These are phyloP conservation scores for Eurotiales sp. DNA, from an alignment of 2,329 filamentous ascomycete species.

Conservation along the genomic window DNA sequence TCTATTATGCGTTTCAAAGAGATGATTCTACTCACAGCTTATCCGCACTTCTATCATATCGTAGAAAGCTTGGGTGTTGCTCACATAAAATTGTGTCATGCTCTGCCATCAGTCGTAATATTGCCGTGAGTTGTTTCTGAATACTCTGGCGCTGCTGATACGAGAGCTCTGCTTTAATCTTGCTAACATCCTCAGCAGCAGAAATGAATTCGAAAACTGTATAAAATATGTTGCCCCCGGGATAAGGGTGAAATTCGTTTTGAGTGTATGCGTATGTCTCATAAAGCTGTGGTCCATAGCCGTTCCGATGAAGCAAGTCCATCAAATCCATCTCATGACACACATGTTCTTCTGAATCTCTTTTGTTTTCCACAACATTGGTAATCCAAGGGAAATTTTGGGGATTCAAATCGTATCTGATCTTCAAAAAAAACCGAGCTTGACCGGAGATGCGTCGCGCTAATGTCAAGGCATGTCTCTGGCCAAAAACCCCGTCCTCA, in stretches of 20 bases:
- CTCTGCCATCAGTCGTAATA: too few relatives aligned
- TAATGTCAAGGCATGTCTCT: not conserved
- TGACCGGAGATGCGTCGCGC: not conserved
- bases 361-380: not conserved
- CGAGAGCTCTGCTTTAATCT: not conserved
- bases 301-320: not conserved
- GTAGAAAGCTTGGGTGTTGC: not conserved
- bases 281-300: not conserved
- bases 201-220: not conserved
- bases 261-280: not conserved
- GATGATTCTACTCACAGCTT: not conserved
- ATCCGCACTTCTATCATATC: not conserved
- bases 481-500: not conserved
- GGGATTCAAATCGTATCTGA: not conserved
- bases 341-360: not conserved
- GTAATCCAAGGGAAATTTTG: not conserved
- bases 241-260: not conserved
- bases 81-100: not conserved
- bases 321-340: not conserved
- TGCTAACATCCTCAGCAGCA: not conserved
- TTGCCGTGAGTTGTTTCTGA: not conserved
- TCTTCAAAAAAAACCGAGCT: not conserved
- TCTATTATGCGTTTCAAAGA: not conserved
- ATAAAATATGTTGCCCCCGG: not conserved
- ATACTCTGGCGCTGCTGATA: not conserved